phyloP scores from a whole-genome alignment of 129 eudicot species.

The Rutidosis leptorrhynchoides region DNA sequence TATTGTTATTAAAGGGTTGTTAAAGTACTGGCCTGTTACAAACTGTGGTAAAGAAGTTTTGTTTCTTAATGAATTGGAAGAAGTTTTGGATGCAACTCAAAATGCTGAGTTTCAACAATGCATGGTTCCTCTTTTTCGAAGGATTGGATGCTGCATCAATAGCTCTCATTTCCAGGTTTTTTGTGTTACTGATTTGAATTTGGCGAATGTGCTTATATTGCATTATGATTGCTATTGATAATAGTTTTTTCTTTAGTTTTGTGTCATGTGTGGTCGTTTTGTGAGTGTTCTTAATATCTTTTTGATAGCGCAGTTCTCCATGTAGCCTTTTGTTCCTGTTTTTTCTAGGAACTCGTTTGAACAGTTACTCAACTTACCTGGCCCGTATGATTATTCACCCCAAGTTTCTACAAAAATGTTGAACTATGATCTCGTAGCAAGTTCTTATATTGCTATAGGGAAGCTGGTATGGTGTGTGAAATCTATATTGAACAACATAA shows the following conservation, averaged over 20 bases:
- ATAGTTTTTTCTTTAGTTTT: constrained; percentile 8
- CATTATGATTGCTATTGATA: neutral
- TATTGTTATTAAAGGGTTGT: constrained; percentile 49
- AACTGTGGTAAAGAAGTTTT: constrained; percentile 64
- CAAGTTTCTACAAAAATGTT: neutral
- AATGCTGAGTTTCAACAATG: constrained; percentile 50
- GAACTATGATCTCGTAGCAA: neutral
- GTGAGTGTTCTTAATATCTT: constrained; percentile 11
- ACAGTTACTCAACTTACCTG: neutral
- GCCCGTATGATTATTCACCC: neutral
- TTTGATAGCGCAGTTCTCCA: neutral
- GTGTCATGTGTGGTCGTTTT: constrained; percentile 6
- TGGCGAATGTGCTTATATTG: neutral
- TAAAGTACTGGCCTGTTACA: constrained; percentile 68
- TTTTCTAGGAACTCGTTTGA: neutral
- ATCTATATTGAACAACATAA: neutral
- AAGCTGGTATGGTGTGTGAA: neutral
- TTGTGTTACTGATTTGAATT: neutral
- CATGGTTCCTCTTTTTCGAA: constrained; percentile 61
- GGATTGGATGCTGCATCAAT: constrained; percentile 54
- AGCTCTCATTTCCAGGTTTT: constrained; percentile 69
- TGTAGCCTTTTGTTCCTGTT: neutral
- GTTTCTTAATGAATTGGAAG: constrained; percentile 60
- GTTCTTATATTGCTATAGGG: neutral
- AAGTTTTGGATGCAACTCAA: constrained; percentile 61